Evolutionary conservation across 257 asterid species (phyloP).

Genomic region (Nicotiana benthamiana): DNA sequence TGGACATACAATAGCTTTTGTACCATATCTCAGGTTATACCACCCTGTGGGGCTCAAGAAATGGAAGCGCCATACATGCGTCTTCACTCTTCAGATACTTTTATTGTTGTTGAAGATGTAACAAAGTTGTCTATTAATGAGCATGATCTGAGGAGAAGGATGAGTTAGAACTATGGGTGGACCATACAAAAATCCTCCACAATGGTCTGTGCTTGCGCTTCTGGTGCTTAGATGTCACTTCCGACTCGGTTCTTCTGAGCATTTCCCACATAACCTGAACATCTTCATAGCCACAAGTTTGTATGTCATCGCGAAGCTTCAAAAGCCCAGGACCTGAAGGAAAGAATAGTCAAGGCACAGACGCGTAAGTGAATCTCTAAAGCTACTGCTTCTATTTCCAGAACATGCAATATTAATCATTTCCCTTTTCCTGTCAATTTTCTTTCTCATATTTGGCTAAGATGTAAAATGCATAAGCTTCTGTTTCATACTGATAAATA

Average conservation of each 20-base stretch:
- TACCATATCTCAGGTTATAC: neutral
- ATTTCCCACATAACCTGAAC: conserved; percentile 97
- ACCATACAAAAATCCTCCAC: conserved; percentile 48
- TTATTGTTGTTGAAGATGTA: conserved; percentile 2
- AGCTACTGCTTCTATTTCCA: neutral
- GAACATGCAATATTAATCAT: neutral
- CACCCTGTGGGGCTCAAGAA: conserved; percentile 12
- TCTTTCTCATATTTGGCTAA: neutral
- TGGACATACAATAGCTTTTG: conserved; percentile 6
- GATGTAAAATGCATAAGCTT: neutral
- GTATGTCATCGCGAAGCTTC: conserved; percentile 83
- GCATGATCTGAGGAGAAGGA: conserved; percentile 32
- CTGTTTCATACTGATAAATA: neutral
- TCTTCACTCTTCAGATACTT: conserved; percentile 10
- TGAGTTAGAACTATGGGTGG: conserved; percentile 25
- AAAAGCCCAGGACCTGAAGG: conserved; percentile 62
- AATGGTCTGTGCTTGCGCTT: conserved; percentile 47
- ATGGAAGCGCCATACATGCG: conserved; percentile 24
- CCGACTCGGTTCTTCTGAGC: conserved; percentile 56
- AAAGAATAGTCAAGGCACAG: neutral
- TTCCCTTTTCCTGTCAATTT: neutral
- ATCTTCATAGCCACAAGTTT: conserved; percentile 91
- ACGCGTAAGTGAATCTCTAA: neutral
- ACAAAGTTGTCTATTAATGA: conserved; percentile 17
- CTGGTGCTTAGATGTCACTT: conserved; percentile 29